A percentile compares a stretch with the other conserved stretches of the same genome.
Conservation (phyloP, 345 rosid species). For the Eucalyptus microcorys region DNA sequence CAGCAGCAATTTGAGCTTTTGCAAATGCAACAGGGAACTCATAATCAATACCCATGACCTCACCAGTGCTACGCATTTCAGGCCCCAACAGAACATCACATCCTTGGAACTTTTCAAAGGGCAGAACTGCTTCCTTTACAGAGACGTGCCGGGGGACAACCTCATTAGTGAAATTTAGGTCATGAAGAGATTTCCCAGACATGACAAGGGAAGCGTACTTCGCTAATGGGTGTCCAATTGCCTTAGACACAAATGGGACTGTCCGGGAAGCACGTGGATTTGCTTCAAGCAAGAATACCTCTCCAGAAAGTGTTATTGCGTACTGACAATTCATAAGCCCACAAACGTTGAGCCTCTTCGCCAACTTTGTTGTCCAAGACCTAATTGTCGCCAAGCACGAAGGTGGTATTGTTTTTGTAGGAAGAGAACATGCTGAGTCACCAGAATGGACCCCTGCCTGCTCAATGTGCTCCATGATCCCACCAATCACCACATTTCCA, state of each 20-base stretch:
- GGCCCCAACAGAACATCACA: constrained; percentile 92
- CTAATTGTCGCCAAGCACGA: constrained; percentile 67
- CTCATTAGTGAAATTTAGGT: constrained; percentile 63
- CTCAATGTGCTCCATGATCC: constrained; percentile 98
- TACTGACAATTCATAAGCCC: constrained; percentile 98
- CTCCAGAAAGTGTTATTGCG: constrained; percentile 69
- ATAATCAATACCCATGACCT: constrained; percentile 89
- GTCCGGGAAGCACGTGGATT: constrained; percentile 98
- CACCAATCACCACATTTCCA: constrained; percentile 86
- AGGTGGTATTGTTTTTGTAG: constrained; percentile 67
- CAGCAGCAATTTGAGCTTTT: constrained; percentile 91
- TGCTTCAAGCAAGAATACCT: constrained; percentile 92
- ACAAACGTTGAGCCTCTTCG: constrained; percentile 69
- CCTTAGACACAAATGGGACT: constrained; percentile 96
- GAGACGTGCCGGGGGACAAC: constrained; percentile 74
- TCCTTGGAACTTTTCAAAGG: constrained; percentile 91
- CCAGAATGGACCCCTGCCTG: constrained; percentile 99
- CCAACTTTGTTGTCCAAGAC: constrained; percentile 72
- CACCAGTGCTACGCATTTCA: constrained; percentile 96
- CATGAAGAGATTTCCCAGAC: constrained; percentile 77
- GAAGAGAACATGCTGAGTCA: constrained; percentile 92
- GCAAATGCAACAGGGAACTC: constrained; percentile 66
- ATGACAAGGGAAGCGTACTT: constrained; percentile 90
- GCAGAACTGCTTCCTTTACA: constrained; percentile 95
- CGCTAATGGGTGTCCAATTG: constrained; percentile 90